phyloP scores from a whole-genome alignment of 257 asterid species.

The Solanum megistacrolobum region DNA sequence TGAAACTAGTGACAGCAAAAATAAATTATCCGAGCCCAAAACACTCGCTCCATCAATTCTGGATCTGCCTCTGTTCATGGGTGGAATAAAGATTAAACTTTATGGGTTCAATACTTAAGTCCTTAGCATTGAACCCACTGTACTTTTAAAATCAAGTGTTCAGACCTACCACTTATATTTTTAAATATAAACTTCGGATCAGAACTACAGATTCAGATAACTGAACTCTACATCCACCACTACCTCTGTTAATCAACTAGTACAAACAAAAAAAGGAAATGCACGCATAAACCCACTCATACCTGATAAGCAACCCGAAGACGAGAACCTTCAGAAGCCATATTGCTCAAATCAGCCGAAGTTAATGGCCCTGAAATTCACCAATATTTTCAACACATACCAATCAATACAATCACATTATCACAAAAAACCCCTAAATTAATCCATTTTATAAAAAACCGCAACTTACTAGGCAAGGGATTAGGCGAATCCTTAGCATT shows the following conservation, averaged over 20 bases:
- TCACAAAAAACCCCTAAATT: neutral
- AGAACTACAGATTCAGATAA: neutral
- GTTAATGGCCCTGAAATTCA: slow-evolving; percentile 70
- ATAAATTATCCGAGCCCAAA: neutral
- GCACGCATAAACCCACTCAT: neutral
- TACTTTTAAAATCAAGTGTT: neutral
- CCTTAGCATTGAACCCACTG: neutral
- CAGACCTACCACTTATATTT: neutral
- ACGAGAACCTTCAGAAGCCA: slow-evolving; percentile 66
- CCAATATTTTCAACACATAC: neutral
- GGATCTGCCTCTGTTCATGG: neutral
- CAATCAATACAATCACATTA: neutral
- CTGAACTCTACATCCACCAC: neutral
- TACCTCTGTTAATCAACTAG: neutral
- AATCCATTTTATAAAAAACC: neutral
- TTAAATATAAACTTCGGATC: neutral
- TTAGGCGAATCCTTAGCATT: slow-evolving; percentile 46
- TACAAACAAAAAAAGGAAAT: neutral
- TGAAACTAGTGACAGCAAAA: neutral
- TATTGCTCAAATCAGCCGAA: slow-evolving; percentile 59
- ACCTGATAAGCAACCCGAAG: slow-evolving; percentile 99
- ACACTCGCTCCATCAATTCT: neutral
- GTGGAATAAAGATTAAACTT: neutral
- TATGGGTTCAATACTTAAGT: neutral
- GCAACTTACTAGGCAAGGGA: slow-evolving; percentile 58